Evolutionary conservation across 371 early-diverging fungal species (phyloP), one percentile per base, ranked within the genome.

Genomic region (Mucor irregularis): DNA sequence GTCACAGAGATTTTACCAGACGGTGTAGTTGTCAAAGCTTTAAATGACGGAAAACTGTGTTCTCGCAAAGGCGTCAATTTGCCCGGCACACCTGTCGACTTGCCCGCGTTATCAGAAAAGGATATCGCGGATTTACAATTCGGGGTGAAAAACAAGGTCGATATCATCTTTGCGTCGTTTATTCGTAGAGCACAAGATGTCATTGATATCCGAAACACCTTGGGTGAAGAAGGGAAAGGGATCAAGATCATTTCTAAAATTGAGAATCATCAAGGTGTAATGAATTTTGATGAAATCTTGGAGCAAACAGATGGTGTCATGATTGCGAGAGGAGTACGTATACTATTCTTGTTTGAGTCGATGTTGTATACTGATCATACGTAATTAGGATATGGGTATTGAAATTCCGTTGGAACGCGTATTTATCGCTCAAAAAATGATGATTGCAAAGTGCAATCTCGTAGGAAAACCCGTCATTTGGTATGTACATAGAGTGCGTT

Each of bases 81-180:
- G 49, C 94, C 95, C 14, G 82, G 84, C 24, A 89, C 91, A 10
- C 69, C 80, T 47, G 89, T 99, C 31, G 91, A 94, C 67, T 80
- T 96, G 39, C 98, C 96, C 11, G 93, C 94, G 0, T 82, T 98
- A 43, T 95, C 93, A 5, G 93, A 91, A 55, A 97, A 97, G 78
- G 99, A 99, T 76, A 91, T 86, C 64, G 56, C 68, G n/a, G 97
- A 97, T 63, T 78, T 99, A 50, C 59, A 58, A 29, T 98, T 97
- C 80, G 99, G 96, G 28, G 85, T 99, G 38, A 82, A 92, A 74
- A 86, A 97, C 68, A 89, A 89, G 21, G 90, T 99, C 13, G 99
- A 99, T 69, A 89, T 96, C 53, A 80, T 99, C 61, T 97, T 98
- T 81, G 98, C 96, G 5, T 97, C 97, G 5, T 99, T 99, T 66